Percentiles rank a stretch among this genome's conserved stretches.
Evolutionary conservation across 163 green algal species (phyloP).

Genomic region (Scenedesmus sp.): DNA sequence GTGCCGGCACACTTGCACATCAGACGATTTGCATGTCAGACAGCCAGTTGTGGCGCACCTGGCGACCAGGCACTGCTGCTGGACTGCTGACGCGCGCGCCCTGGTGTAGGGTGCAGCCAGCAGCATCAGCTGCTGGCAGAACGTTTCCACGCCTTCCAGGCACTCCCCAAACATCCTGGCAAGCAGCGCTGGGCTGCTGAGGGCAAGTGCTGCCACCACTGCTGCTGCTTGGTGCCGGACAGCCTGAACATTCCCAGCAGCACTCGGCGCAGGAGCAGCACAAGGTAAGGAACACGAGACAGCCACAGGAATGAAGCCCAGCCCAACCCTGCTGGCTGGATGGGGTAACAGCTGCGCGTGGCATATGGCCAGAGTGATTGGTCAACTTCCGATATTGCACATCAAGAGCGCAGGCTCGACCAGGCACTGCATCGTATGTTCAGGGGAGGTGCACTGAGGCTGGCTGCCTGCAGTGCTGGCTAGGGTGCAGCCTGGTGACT

Average conservation of each 20-base stretch:
- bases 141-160: slow-evolving; percentile 54
- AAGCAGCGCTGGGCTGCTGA: slow-evolving; percentile 81
- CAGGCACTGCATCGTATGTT: neutral
- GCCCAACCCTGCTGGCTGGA: too few relatives aligned
- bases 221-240: slow-evolving; percentile 83
- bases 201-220: slow-evolving; percentile 81
- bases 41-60: neutral
- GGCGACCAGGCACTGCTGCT: slow-evolving; percentile 7
- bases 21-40: neutral
- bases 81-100: neutral
- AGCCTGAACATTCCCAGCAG: neutral
- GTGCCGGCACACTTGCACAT: neutral
- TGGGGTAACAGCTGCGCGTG: too few relatives aligned
- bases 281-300: too few relatives aligned
- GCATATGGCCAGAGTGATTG: too few relatives aligned
- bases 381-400: too few relatives aligned
- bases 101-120: slow-evolving; percentile 53
- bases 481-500: neutral
- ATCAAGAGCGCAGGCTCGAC: too few relatives aligned
- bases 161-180: slow-evolving; percentile 55
- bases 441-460: neutral
- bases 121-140: slow-evolving; percentile 48
- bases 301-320: too few relatives aligned
- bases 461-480: neutral
- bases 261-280: too few relatives aligned